These are phyloP conservation scores for Ceratocystis ficicola DNA, from an alignment of 2,329 filamentous ascomycete species.

Conservation along the genomic window DNA sequence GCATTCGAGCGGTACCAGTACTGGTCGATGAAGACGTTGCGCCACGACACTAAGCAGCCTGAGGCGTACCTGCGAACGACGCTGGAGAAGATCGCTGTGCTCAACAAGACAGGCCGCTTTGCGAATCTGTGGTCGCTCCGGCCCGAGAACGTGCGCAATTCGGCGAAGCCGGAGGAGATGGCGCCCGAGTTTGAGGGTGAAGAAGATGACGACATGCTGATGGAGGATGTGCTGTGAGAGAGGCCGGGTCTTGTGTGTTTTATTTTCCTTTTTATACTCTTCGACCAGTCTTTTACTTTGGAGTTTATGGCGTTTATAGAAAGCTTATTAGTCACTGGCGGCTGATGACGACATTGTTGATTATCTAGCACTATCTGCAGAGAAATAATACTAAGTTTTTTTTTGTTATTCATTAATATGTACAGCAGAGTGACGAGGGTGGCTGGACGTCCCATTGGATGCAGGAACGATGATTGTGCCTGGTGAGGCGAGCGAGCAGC, in stretches of 20 bases:
- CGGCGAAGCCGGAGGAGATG: conserved; percentile 31
- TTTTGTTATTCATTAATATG: not conserved
- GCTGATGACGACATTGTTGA: not conserved
- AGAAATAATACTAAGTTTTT: conserved; percentile 5
- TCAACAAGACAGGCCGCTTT: conserved; percentile 74
- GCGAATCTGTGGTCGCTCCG: conserved; percentile 77
- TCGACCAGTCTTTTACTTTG: conserved; percentile 7
- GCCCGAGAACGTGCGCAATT: conserved; percentile 44
- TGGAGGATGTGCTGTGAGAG: conserved; percentile 55
- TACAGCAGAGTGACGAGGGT: not conserved
- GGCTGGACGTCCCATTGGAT: not conserved
- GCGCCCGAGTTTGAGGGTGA: conserved; percentile 44
- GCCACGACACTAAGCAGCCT: conserved; percentile 66
- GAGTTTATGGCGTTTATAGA: conserved; percentile 15
- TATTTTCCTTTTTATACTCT: not conserved
- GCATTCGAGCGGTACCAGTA: conserved; percentile 80
- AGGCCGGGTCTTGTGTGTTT: conserved; percentile 1
- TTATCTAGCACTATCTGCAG: conserved; percentile 8
- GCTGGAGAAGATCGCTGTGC: conserved; percentile 66
- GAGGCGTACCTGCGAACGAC: conserved; percentile 85
- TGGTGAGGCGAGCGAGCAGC: too few relatives aligned
- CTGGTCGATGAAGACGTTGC: conserved; percentile 86
- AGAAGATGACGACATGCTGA: conserved; percentile 56
- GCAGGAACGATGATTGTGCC: not conserved
- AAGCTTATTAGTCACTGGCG: not conserved